Conservation (phyloP, 345 rosid species). For the Firmiana major region DNA sequence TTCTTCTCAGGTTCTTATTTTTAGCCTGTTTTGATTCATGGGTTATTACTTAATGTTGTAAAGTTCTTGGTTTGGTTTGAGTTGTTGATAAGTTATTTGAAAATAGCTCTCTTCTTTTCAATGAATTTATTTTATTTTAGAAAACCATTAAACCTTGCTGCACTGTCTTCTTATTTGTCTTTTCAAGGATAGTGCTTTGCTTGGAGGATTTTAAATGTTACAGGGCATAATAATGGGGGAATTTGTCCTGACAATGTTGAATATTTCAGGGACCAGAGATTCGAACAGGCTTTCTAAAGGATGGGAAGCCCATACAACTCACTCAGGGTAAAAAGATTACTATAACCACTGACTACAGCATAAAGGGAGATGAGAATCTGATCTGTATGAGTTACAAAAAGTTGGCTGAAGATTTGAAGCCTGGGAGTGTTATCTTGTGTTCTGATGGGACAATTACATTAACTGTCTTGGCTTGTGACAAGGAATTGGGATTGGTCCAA, state of each 20-base stretch:
- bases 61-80: background rate
- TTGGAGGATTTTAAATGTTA: background rate
- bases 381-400: slow-evolving; percentile 55
- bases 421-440: slow-evolving; percentile 48
- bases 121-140: background rate
- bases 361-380: slow-evolving; percentile 39
- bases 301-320: slow-evolving; percentile 30
- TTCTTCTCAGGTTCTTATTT: background rate
- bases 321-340: slow-evolving; percentile 39
- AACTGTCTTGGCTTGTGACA: slow-evolving; percentile 38
- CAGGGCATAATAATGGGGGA: background rate
- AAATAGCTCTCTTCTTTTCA: background rate
- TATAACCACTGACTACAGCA: slow-evolving; percentile 45
- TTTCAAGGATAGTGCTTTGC: background rate
- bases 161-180: background rate
- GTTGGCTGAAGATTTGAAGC: slow-evolving; percentile 42
- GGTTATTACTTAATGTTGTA: background rate
- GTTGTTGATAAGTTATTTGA: no score
- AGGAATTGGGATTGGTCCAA: slow-evolving; percentile 30
- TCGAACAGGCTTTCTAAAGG: slow-evolving; percentile 34
- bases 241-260: background rate
- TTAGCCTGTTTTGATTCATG: background rate
- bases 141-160: background rate
- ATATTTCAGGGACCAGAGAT: slow-evolving; percentile 34
- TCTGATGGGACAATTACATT: slow-evolving; percentile 55